Evolutionary conservation across 225 moss, liverwort and hornwort species (phyloP), one percentile per base, ranked within the genome.

Genomic region (Pleurozium schreberi): DNA sequence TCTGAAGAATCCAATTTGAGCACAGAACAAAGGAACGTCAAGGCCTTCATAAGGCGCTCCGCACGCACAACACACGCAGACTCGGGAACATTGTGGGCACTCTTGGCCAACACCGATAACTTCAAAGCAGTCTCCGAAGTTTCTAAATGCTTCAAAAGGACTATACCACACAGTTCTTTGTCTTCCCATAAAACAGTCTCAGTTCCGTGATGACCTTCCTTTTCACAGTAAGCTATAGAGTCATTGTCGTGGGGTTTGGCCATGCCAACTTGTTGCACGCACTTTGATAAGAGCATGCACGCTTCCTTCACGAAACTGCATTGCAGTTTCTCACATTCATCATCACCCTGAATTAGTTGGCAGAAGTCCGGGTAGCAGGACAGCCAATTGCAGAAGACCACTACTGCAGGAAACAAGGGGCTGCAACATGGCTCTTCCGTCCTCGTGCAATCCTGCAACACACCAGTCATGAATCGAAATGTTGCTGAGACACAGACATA

Each of bases 121-220:
- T 85, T 89, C 80, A 84, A 59, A 45, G 85, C 75, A 84, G 76
- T 78, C 86, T 91, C 91, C 63, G 85, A 88, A 84, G 75, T 69
- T 62, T 92, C 88, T 57, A 81, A 80, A 76, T 63, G 88, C 63
- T 88, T 90, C 85, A 92, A 73, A 63, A 75, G 75, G 83, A 93
- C 89, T 57, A 94, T 55, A 53, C 93, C 93, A 86, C 45, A 73
- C 15, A 94, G 84, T 27, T 94, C 94, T 79, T 90, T 85, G 59
- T 94, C 94, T 88, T 94, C 94, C 94, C 94, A 94, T 23, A 94
- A 85, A 84, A 89, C 77, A 27, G 82, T 88, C 76, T 93, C 92
- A 83, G 80, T 87, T 85, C 86, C 89, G 79, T 77, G 84, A 81
- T 81, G 92, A 60, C 83, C 65, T 59, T 90, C 93, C 89, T 75